Evolutionary conservation across 2,329 filamentous ascomycete species (phyloP).

Genomic region (Aplosporella prunicola): DNA sequence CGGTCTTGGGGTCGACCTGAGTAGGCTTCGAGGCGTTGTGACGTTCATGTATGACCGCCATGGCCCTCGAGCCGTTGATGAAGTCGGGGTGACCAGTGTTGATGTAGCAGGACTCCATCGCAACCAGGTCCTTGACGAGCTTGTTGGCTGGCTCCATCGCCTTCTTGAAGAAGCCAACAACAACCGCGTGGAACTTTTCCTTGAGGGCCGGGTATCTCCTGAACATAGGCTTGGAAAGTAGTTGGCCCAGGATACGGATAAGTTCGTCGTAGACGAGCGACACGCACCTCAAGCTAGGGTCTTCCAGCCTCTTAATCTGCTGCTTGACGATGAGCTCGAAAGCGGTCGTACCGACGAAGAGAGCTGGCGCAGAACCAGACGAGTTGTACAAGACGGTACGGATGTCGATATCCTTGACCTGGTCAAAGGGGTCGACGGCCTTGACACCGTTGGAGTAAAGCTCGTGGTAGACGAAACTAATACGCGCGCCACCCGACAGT

Average conservation of each 20-base stretch:
- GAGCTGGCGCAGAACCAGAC: slow-evolving; percentile 90
- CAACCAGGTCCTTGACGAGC: slow-evolving; percentile 81
- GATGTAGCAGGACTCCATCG: slow-evolving; percentile 95
- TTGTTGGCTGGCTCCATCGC: slow-evolving; percentile 98
- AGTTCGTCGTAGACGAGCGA: slow-evolving; percentile 95
- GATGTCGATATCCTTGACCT: slow-evolving; percentile 96
- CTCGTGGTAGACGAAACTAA: slow-evolving; percentile 98
- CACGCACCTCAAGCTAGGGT: slow-evolving; percentile 94
- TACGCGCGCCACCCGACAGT: slow-evolving; percentile 91
- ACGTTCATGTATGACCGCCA: slow-evolving; percentile 95
- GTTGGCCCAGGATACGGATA: slow-evolving; percentile 84
- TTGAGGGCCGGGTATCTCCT: slow-evolving; percentile 87
- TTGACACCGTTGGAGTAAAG: slow-evolving; percentile 96
- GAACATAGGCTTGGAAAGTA: slow-evolving; percentile 82
- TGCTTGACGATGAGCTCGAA: slow-evolving; percentile 98
- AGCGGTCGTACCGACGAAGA: slow-evolving; percentile 96
- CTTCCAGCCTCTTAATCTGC: slow-evolving; percentile 92
- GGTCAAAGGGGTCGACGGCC: slow-evolving; percentile 93
- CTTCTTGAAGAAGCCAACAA: slow-evolving; percentile 95
- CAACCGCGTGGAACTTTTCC: slow-evolving; percentile 91
- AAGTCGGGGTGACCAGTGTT: slow-evolving; percentile 99
- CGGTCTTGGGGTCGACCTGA: slow-evolving; percentile 96
- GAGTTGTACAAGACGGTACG: slow-evolving; percentile 97
- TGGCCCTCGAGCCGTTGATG: slow-evolving; percentile 89
- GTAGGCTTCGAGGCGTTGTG: slow-evolving; percentile 74